Percentiles rank a stretch among this genome's conserved stretches.
Conservation (phyloP, 345 rosid species). For the Carallia brachiata region DNA sequence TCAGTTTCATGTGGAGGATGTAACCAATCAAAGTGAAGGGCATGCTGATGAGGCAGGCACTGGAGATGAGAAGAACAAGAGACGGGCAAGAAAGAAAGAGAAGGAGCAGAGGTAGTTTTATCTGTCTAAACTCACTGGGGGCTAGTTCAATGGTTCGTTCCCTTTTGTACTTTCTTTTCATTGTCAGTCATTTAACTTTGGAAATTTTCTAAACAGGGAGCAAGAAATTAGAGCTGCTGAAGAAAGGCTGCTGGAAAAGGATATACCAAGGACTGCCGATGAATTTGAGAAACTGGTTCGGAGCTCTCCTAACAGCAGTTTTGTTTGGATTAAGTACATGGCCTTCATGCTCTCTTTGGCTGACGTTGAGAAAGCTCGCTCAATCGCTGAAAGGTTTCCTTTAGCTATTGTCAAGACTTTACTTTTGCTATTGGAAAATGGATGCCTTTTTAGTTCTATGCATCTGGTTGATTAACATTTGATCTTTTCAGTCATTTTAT, state of each 20-base stretch:
- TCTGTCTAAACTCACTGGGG: background rate
- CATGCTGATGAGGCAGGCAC: slow-evolving; percentile 25
- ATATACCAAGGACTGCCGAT: slow-evolving; percentile 75
- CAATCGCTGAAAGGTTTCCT: slow-evolving; percentile 82
- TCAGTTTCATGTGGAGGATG: slow-evolving; percentile 36
- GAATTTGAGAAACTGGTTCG: slow-evolving; percentile 89
- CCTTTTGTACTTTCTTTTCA: background rate
- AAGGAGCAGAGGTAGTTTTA: slow-evolving; percentile 66
- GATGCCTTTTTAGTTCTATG: background rate
- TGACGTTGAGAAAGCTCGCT: slow-evolving; percentile 85
- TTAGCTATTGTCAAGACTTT: background rate
- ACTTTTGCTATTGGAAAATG: background rate
- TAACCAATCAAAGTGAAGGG: slow-evolving; percentile 31
- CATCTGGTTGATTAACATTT: background rate
- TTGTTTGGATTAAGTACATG: slow-evolving; percentile 91
- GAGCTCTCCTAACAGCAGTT: slow-evolving; percentile 93
- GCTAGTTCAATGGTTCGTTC: background rate
- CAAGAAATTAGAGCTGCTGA: slow-evolving; percentile 85
- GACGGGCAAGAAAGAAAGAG: slow-evolving; percentile 53
- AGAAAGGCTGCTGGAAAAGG: slow-evolving; percentile 76
- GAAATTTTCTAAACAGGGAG: slow-evolving; percentile 50
- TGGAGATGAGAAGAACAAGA: slow-evolving; percentile 48
- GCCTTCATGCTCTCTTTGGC: slow-evolving; percentile 75
- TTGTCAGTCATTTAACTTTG: background rate
- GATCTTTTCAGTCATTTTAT: too few species aligned